Evolutionary conservation across 192 early-diverging fungal genomes (phyloP), one percentile per base, ranked within the genome.

Genomic region (Coemansia sp.): DNA sequence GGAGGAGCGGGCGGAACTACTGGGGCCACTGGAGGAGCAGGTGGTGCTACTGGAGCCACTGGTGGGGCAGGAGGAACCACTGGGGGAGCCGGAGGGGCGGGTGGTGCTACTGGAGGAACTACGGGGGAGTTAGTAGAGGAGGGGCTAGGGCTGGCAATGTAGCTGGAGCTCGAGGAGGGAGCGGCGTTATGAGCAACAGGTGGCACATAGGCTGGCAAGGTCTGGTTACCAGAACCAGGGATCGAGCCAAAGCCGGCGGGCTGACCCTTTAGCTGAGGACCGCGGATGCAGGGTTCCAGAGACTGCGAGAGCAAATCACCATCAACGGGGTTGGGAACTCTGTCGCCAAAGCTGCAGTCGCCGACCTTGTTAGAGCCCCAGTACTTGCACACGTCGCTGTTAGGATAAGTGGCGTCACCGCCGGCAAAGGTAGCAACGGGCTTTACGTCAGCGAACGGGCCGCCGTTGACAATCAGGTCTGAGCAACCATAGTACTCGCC

Each of bases 301-400:
- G 86, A 87, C 64, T 89, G 85, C 51, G 85, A 87, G 44, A 87
- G 78, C 27, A 88, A 73, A 68, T 89, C 80, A 29, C 85, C 84
- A 1, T 68, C 69, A 5, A 71, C 64, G 15, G 88, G 84, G 41
- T 67, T 75, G 27, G 88, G 88, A 43, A 67, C 57, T 20, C 78
- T 78, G 59, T 75, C 71, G 20, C 84, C 85, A 82, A 89, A 89
- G 66, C 74, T 87, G 68, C 88, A 88, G 74, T 83, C 87, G 27
- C 87, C 88, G 40, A 88, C 80, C 64, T 79, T 77, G 77, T 89
- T 88, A 16, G 85, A 87, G 38, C 84, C 84, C 88, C 88, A 89
- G 85, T 89, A 89, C 74, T 88, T 88, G 84, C 88, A 89, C 59
- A 80, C 76, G 55, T 80, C 80, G 49, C 78, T 85, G 65, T 81